A percentile compares a stretch with the other conserved stretches of the same genome.
Conservation (phyloP, 352 stramenopile species). For the Phytophthora hybrid region DNA sequence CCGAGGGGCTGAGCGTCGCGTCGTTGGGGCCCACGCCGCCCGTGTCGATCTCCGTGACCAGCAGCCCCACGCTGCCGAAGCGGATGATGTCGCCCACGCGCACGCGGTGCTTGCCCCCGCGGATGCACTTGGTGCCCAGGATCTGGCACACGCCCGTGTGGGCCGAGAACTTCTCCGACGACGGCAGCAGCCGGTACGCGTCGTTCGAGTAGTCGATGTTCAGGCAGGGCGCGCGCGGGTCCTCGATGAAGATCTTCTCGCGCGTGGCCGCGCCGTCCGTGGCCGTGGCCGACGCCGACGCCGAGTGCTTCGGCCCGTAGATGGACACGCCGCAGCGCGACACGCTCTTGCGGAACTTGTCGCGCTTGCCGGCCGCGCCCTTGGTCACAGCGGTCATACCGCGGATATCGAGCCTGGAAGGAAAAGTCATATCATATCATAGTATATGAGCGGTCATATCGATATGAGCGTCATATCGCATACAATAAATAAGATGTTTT, state of each 20-base stretch:
- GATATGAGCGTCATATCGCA: not conserved
- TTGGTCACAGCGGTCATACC: constrained; percentile 90
- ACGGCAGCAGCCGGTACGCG: constrained; percentile 84
- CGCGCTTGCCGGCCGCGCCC: constrained; percentile 82
- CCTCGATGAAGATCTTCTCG: constrained; percentile 91
- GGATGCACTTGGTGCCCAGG: constrained; percentile 87
- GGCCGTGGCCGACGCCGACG: constrained; percentile 18
- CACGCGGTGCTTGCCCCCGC: constrained; percentile 83
- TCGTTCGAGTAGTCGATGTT: constrained; percentile 91
- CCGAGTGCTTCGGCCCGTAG: constrained; percentile 87
- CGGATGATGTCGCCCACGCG: constrained; percentile 89
- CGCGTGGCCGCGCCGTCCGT: constrained; percentile 36
- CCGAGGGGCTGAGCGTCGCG: constrained; percentile 70
- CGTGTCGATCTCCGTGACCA: constrained; percentile 89
- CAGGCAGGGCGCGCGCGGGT: constrained; percentile 81
- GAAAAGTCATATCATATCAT: not conserved
- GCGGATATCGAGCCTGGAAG: constrained; percentile 81
- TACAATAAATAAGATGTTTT: too few relatives aligned
- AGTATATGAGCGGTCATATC: not conserved
- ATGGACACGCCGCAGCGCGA: constrained; percentile 88
- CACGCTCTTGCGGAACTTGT: constrained; percentile 91
- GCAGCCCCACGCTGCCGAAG: constrained; percentile 81
- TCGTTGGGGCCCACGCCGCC: constrained; percentile 73
- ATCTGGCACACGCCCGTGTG: constrained; percentile 91
- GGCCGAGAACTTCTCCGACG: constrained; percentile 87